Base-by-base conservation (phyloP, 2,329 filamentous ascomycete species). In the Lasiodiplodia hormozganensis region DNA sequence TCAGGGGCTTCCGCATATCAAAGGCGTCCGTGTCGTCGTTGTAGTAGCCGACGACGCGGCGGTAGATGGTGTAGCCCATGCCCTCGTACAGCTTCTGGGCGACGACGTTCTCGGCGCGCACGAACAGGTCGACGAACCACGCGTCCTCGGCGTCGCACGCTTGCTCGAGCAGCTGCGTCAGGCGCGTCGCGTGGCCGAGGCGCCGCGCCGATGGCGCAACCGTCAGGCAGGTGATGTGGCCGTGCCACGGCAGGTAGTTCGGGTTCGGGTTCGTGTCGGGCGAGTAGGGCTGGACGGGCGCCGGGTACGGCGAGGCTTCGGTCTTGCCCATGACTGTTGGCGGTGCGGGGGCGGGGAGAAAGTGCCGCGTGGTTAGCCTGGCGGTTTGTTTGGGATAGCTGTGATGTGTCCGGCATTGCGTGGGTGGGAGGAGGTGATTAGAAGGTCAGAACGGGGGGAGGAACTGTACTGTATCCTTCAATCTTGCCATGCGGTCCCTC, bases 211-310 rank as follows among this genome's bases (percentile, higher is more conserved):
- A 89, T 0, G 96, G 96, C 0, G 95, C 91, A 23, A 99, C 93
- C 0, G 96, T 98, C 64, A 99, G 85, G 43, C 95, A 96, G 4
- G 96, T 99, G 77, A 99, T 97, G 81, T 99, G 96, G 23, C 94
- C 95, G 82, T 99, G 96, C 93, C 94, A 98, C n/a, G 95, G 95
- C n/a, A 97, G 90, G 82, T 96, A 97, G 82, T 97, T 83, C 4
- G 82, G 79, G 70, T 81, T 79, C 14, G 81, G 77, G 72, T 79
- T 82, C 14, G 76, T 80, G 57, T 73, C 66, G 16, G 83, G 94
- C 75, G 90, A 86, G 62, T 93, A 96, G 75, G 89, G 89, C 69
- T 88, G 86, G 78, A 92, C 88, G 65, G 89, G 89, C 54, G 92
- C 85, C 18, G 92, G 91, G 67, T 93, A 96, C n/a, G 84, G 84